Base-by-base conservation (phyloP, 2,329 filamentous ascomycete species). In the Phyllosticta ampelicida region DNA sequence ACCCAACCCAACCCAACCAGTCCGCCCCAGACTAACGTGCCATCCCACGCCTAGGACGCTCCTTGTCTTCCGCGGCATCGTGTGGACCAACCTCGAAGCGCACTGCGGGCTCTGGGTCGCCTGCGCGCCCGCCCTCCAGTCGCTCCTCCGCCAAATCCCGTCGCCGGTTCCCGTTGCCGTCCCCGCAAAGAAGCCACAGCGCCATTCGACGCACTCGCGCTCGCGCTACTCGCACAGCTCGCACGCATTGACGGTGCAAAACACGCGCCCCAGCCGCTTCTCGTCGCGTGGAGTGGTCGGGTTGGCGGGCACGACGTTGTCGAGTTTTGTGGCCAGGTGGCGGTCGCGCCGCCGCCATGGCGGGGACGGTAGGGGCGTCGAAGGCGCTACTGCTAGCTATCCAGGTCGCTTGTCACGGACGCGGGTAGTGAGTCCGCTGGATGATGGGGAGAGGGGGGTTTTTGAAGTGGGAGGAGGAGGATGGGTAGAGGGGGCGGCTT, bases 41-140 rank as follows among this genome's bases (percentile, higher is more conserved):
- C n/a, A n/a, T n/a, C 26, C 6, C 9, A 9, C 20, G 5, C 29
- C n/a, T n/a, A 59, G 56, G 26, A 75, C 73, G 2, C 72, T 69
- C 61, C 68, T 70, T 18, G 73, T 75, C 64, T 62, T 67, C 13
- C 68, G 62, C 5, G 65, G 70, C n/a, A 67, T 65, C 28, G 63
- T 70, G 9, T 76, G 72, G 73, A 75, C 73, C 8, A 69, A 74
- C 54, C 63, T 75, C 5, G 74, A 77, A 61, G 66, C 69, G 50
- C 74, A 77, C 60, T 64, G 73, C 50, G 75, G 73, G n/a, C 64
- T 77, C 28, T 77, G 74, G 73, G 72, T 72, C 51, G 66, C 68
- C 11, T 76, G 73, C 60, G 72, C 75, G 48, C 73, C 73, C 3
- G 67, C 73, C 1, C 61, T 76, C 10, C 73, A 75, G 48, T 72